Evolutionary conservation across 257 asterid species (phyloP).

Genomic region (Eucommia ulmoides): DNA sequence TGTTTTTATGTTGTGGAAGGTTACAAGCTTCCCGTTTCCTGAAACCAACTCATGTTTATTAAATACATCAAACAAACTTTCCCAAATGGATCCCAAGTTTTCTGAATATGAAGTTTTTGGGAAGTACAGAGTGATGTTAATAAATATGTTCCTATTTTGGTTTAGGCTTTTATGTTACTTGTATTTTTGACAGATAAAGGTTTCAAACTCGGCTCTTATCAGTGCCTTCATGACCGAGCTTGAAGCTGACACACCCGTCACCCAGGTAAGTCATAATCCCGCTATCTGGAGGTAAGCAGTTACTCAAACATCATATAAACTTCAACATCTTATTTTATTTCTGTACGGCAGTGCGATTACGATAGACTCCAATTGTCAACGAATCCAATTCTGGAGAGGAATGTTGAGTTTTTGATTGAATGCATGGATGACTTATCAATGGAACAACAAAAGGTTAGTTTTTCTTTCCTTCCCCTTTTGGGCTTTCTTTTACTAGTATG

Average conservation of each 20-base stretch:
- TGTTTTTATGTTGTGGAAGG: neutral
- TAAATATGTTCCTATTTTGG: neutral
- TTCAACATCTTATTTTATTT: neutral
- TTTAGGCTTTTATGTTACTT: neutral
- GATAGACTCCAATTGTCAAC: constrained; percentile 85
- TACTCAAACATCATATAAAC: neutral
- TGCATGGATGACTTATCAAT: constrained; percentile 96
- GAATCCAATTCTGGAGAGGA: constrained; percentile 74
- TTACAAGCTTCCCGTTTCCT: neutral
- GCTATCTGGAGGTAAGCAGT: neutral
- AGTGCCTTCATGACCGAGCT: constrained; percentile 95
- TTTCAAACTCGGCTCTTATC: constrained; percentile 92
- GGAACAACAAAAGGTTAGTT: constrained; percentile 87
- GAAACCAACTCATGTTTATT: neutral
- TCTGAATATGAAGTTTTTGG: neutral
- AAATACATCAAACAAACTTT: neutral
- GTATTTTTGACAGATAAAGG: constrained; percentile 58
- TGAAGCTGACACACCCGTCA: constrained; percentile 80
- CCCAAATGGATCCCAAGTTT: neutral
- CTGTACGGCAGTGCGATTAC: constrained; percentile 54
- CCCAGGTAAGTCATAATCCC: constrained; percentile 32
- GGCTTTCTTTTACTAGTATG: too few relatives aligned
- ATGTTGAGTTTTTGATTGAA: constrained; percentile 81
- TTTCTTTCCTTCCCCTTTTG: too few relatives aligned
- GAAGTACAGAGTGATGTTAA: neutral